A percentile compares a stretch with the other conserved stretches of the same genome.
These are phyloP conservation scores for Larix sibirica DNA, from an alignment of 83 land plant genomes.

Conservation along the genomic window DNA sequence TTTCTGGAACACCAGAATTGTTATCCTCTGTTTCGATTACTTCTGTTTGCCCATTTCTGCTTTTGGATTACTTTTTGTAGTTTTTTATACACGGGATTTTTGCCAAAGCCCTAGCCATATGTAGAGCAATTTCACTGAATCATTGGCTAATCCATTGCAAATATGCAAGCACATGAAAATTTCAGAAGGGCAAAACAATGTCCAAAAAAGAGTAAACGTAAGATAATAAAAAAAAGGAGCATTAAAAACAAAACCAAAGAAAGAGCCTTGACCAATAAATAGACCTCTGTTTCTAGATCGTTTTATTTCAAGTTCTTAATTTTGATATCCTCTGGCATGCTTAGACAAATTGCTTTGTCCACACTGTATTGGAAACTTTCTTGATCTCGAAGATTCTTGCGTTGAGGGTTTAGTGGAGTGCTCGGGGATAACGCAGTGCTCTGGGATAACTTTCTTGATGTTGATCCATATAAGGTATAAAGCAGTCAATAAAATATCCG, in stretches of 20 bases:
- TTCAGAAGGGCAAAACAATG: neutral
- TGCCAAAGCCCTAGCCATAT: conserved; percentile 87
- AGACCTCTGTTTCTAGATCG: conserved; percentile 87
- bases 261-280: neutral
- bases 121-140: conserved; percentile 68
- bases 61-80: neutral
- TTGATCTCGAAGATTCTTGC: too few species aligned
- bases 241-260: neutral
- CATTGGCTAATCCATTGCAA: conserved; percentile 89
- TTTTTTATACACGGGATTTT: conserved; percentile 20
- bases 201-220: neutral
- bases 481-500: too few species aligned
- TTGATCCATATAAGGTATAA: too few species aligned
- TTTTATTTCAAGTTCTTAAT: conserved; percentile 68
- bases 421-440: too few species aligned
- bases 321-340: too few species aligned
- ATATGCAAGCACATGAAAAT: conserved; percentile 38
- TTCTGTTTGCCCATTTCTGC: neutral
- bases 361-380: too few species aligned
- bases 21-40: conserved; percentile 14
- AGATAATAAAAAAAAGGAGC: neutral
- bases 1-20: conserved; percentile 21
- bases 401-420: too few species aligned
- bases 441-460: too few species aligned
- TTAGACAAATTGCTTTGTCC: too few species aligned